Evolutionary conservation across 2,329 filamentous ascomycete genomes (phyloP), one percentile per base, ranked within the genome.

Genomic region (Parafenestella ontariensis): DNA sequence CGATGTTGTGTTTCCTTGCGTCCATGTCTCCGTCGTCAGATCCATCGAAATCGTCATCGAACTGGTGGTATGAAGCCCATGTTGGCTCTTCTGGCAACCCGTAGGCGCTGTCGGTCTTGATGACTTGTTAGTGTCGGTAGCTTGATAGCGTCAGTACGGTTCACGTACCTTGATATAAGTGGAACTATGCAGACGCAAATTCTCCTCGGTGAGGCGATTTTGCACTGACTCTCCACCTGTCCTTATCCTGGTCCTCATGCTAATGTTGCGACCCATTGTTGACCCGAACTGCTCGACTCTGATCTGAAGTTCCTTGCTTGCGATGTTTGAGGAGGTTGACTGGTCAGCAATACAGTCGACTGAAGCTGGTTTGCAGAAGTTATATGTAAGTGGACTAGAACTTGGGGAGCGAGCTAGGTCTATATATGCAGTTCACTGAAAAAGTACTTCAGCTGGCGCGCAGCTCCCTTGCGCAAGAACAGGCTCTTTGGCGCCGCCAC

Each of bases 111-210:
- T 64, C 48, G 26, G 49, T 52, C 51, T 41, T 23, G 13, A 1
- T 37, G 20, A 1, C 11, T 44, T 36, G 52, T 68, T 33, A 67
- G 54, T 31, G 20, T 20, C 11, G n/a, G 28, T 37, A 11, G 36
- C 31, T 24, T n/a, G 18, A 15, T 7, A 17, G 39, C 29, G 40
- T 46, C 44, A 29, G 23, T 2, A n/a, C 5, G 20, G 7, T 29
- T 29, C 13, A 52, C 58, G 28, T 52, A 75, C 73, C 62, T 69
- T 65, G 17, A 47, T 46, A 28, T 54, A 62, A 43, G 60, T 49
- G 1, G 60, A 64, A 46, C 68, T 67, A 49, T 75, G 71, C 37
- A 68, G 50, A 43, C 64, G 61, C 26, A 75, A 39, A 52, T 74
- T 75, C 41, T 70, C 66, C 40, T 72, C 68, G 1, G 72, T 73